phyloP scores from a whole-genome alignment of 1,284 basidiomycete species.

The Leccinum glutinopallens region DNA sequence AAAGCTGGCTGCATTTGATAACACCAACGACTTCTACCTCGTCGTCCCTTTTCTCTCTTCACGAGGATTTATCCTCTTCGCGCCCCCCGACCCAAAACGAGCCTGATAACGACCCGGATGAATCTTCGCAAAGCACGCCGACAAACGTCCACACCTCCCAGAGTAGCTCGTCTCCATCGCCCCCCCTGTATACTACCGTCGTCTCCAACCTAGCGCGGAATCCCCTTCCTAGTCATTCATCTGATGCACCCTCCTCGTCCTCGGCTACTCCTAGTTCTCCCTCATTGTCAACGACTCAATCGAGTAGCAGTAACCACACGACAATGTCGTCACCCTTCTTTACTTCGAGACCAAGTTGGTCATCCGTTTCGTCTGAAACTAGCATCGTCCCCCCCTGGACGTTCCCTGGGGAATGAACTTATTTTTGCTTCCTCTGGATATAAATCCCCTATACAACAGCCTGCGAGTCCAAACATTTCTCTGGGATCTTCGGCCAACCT shows the following conservation, averaged over 20 bases:
- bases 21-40: conserved; percentile 33
- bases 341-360: conserved; percentile 29
- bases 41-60: conserved; percentile 14
- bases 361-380: conserved; percentile 34
- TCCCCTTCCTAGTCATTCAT: conserved; percentile 16
- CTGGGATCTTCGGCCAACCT: conserved; percentile 19
- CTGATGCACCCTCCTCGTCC: conserved; percentile 17
- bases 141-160: conserved; percentile 14
- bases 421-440: conserved; percentile 14
- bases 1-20: conserved; percentile 38
- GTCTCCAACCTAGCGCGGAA: conserved; percentile 27
- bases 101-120: conserved; percentile 7
- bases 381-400: conserved; percentile 13
- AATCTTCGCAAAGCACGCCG: conserved; percentile 9
- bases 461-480: conserved; percentile 33
- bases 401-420: conserved; percentile 27
- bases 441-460: conserved; percentile 24
- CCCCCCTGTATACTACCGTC: conserved; percentile 30
- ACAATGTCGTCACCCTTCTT: conserved; percentile 19
- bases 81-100: conserved; percentile 11
- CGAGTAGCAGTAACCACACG: conserved; percentile 22
- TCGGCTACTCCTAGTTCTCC: conserved; percentile 20
- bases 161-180: conserved; percentile 22
- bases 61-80: conserved; percentile 16
- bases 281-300: conserved; percentile 18